A percentile compares a stretch with the other conserved stretches of the same genome.
phyloP scores from a whole-genome alignment of 805 yeast genomes.

The Teunomyces aglyptinius region DNA sequence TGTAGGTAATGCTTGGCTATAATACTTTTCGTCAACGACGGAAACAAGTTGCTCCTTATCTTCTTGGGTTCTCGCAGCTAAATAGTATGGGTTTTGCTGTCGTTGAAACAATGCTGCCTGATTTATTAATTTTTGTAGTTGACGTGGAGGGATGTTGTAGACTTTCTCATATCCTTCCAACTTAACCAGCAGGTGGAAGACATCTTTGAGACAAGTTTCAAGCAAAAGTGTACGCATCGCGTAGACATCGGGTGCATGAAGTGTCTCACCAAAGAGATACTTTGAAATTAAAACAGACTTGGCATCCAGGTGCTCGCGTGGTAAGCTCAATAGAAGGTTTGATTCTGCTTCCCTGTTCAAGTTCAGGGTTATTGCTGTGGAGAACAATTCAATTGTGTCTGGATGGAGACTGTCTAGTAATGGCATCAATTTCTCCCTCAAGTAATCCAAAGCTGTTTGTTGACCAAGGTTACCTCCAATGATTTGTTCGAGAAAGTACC shows the following conservation, averaged over 20 bases:
- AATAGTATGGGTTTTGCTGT: constrained; percentile 23
- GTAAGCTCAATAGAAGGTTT: neutral
- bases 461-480: neutral
- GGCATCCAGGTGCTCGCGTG: neutral
- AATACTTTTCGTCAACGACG: constrained; percentile 6
- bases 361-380: constrained; percentile 7
- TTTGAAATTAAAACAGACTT: neutral
- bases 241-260: neutral
- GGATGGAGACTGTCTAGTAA: constrained; percentile 20
- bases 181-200: constrained; percentile 3
- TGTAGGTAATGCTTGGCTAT: constrained; percentile 42
- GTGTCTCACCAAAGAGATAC: neutral
- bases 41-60: constrained; percentile 1
- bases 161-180: constrained; percentile 4
- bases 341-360: constrained; percentile 27
- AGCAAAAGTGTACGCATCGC: constrained; percentile 8
- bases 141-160: constrained; percentile 20
- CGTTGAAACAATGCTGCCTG: constrained; percentile 21
- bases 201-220: constrained; percentile 7
- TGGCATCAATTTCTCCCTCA: constrained; percentile 27
- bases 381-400: neutral
- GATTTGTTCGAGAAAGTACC: constrained; percentile 19
- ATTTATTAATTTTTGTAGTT: constrained; percentile 21
- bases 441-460: constrained; percentile 13
- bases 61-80: constrained; percentile 24